Conservation (phyloP, 257 asterid species). For the Hygrophila difformis region DNA sequence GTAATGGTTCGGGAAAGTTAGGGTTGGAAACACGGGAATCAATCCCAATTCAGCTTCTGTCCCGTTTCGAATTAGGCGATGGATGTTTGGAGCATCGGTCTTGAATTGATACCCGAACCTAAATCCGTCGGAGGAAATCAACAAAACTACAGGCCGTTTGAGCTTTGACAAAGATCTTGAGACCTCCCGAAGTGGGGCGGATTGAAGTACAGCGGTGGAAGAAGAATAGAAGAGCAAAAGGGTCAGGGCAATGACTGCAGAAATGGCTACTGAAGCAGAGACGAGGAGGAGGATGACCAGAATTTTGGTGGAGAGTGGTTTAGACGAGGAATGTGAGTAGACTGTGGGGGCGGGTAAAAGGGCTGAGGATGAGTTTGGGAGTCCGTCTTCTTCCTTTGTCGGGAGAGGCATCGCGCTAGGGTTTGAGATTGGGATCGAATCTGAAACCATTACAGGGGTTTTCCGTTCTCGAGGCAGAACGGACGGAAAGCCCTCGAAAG, state of each 20-base stretch:
- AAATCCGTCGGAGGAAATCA: constrained; percentile 67
- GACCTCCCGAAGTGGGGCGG: constrained; percentile 8
- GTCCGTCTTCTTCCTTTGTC: constrained; percentile 19
- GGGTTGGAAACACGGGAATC: no score
- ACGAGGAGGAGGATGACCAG: constrained; percentile 27
- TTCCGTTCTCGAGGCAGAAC: no score
- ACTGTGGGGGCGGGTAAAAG: constrained; percentile 25
- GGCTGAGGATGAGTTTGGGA: constrained; percentile 30
- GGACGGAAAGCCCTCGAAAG: no score
- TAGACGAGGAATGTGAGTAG: constrained; percentile 10
- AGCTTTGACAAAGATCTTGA: constrained; percentile 42
- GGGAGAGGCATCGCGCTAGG: constrained; percentile 20
- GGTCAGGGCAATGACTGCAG: constrained; percentile 44
- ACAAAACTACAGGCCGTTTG: constrained; percentile 41
- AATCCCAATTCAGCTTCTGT: no score
- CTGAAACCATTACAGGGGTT: background rate
- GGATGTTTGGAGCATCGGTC: constrained; percentile 42
- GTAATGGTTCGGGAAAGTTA: no score
- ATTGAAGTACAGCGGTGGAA: constrained; percentile 10
- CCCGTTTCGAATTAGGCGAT: constrained; percentile 33
- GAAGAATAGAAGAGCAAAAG: constrained; percentile 28
- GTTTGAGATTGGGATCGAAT: background rate
- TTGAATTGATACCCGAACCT: constrained; percentile 71
- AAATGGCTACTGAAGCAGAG: constrained; percentile 31
- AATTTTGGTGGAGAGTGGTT: constrained; percentile 9